phyloP scores from a whole-genome alignment of 2,329 filamentous ascomycete species.

The Penicillium sp. region DNA sequence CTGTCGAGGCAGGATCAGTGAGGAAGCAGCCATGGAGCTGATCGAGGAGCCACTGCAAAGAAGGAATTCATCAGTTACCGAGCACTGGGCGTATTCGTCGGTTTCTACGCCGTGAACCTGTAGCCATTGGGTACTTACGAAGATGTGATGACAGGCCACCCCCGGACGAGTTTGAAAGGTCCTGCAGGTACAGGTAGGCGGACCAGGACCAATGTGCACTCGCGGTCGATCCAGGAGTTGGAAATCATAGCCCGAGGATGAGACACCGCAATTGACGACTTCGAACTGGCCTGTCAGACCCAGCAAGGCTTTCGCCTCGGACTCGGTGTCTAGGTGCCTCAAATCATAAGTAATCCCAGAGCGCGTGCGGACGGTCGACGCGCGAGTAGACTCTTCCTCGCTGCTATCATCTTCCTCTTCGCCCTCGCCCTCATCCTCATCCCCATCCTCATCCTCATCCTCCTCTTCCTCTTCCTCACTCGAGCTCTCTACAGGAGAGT shows the following conservation, averaged over 20 bases:
- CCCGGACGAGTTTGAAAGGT: conserved; percentile 33
- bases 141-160: conserved; percentile 46
- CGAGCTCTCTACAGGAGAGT: conserved; percentile 18
- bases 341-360: conserved; percentile 43
- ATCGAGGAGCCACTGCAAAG: conserved; percentile 44
- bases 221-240: conserved; percentile 39
- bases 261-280: conserved; percentile 37
- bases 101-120: not conserved
- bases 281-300: conserved; percentile 38
- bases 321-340: conserved; percentile 32
- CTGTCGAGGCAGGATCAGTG: conserved; percentile 29
- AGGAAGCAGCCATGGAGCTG: conserved; percentile 42
- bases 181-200: conserved; percentile 40
- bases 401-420: conserved; percentile 19
- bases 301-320: conserved; percentile 36
- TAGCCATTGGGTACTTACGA: conserved; percentile 33
- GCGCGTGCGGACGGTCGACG: conserved; percentile 30
- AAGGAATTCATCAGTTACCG: conserved; percentile 9
- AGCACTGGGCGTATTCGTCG: not conserved
- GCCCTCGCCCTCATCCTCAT: conserved; percentile 7
- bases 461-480: conserved; percentile 17
- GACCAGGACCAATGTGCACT: conserved; percentile 34
- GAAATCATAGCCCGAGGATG: conserved; percentile 39
- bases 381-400: conserved; percentile 19
- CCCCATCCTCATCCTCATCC: conserved; percentile 15